phyloP scores from a whole-genome alignment of 352 stramenopile species.

The Globisporangium radiosum region DNA sequence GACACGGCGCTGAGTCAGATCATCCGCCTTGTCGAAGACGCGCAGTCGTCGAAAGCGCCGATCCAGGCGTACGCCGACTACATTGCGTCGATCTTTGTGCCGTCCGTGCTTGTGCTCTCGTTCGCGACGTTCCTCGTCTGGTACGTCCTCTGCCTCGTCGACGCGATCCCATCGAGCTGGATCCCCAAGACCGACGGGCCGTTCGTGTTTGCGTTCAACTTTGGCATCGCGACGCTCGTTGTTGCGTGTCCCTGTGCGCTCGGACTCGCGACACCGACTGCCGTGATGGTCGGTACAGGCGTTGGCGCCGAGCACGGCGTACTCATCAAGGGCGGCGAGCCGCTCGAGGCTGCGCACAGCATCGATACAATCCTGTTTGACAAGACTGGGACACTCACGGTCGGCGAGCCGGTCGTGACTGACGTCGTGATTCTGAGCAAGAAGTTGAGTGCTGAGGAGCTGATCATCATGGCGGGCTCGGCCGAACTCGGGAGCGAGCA shows the following conservation, averaged over 20 bases:
- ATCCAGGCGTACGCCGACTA: conserved; percentile 98
- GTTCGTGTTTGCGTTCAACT: conserved; percentile 95
- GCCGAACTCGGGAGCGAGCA: conserved; percentile 94
- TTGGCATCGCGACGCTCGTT: conserved; percentile 96
- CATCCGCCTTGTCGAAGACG: conserved; percentile 97
- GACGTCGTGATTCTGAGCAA: conserved; percentile 80
- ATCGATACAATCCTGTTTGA: conserved; percentile 98
- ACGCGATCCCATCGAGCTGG: conserved; percentile 56
- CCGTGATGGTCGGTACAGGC: conserved; percentile 98
- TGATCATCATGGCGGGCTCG: conserved; percentile 87
- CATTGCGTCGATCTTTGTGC: conserved; percentile 94
- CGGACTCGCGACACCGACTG: conserved; percentile 96
- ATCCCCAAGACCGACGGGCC: conserved; percentile 63
- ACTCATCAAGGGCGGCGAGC: conserved; percentile 97
- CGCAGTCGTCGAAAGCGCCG: conserved; percentile 95
- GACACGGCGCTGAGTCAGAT: conserved; percentile 96
- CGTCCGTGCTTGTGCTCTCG: conserved; percentile 90
- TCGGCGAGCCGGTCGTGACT: conserved; percentile 85
- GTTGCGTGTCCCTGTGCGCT: conserved; percentile 99
- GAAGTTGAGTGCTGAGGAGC: conserved; percentile 67
- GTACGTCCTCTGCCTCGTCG: conserved; percentile 76
- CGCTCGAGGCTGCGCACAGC: conserved; percentile 88
- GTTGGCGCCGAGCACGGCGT: conserved; percentile 95
- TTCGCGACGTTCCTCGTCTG: conserved; percentile 94
- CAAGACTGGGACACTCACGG: conserved; percentile 99